Evolutionary conservation across 2,329 filamentous ascomycete genomes (phyloP).

Genomic region (Onygenales sp.): DNA sequence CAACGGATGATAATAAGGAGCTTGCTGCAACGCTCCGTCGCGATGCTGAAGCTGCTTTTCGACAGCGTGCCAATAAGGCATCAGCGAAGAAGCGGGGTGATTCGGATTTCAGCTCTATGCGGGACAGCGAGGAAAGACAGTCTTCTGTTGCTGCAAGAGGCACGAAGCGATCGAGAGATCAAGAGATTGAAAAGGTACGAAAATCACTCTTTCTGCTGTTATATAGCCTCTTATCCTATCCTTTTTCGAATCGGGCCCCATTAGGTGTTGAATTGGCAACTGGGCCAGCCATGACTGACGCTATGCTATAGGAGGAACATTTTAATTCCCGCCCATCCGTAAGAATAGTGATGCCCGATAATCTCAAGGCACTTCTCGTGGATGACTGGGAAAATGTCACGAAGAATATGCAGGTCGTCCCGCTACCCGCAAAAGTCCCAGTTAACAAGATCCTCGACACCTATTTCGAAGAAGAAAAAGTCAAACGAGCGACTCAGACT

Average conservation of each 20-base stretch:
- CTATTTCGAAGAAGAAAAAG: slow-evolving; percentile 63
- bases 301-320: slow-evolving; percentile 62
- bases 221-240: neutral
- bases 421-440: slow-evolving; percentile 66
- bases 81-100: slow-evolving; percentile 30
- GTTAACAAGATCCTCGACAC: slow-evolving; percentile 71
- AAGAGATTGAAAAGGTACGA: slow-evolving; percentile 38
- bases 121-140: slow-evolving; percentile 37
- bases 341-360: slow-evolving; percentile 76
- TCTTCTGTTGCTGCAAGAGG: slow-evolving; percentile 34
- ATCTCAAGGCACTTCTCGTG: slow-evolving; percentile 82
- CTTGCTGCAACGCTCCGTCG: slow-evolving; percentile 51
- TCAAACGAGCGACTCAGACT: slow-evolving; percentile 40
- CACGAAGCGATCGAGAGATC: slow-evolving; percentile 36
- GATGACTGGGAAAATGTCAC: slow-evolving; percentile 99
- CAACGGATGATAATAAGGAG: slow-evolving; percentile 90
- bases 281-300: neutral
- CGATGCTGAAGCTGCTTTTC: slow-evolving; percentile 29
- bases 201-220: neutral
- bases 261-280: neutral
- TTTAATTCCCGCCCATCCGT: slow-evolving; percentile 80
- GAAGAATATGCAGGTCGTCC: slow-evolving; percentile 83
- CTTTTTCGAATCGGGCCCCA: neutral
- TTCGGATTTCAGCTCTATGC: slow-evolving; percentile 33
- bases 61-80: slow-evolving; percentile 25